Base-by-base conservation (phyloP, 1,139 yeast species). In the Taphrina communis region DNA sequence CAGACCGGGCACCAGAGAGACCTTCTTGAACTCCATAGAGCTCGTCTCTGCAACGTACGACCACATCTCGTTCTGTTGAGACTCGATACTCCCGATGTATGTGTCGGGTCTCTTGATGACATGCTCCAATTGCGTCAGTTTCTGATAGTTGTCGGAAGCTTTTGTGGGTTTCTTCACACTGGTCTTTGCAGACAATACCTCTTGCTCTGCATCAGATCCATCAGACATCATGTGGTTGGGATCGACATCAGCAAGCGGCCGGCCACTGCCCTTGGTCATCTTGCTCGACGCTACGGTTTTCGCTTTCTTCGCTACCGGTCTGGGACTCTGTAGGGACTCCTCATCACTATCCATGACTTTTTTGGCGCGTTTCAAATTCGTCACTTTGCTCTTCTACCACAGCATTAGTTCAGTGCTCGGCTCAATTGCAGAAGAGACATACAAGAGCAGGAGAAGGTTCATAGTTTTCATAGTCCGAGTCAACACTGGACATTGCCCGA, bases 61-160 rank as follows among this genome's bases (percentile, higher is more conserved):
- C 99, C 99, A 95, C 86, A 91, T 88, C 71, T 86, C 87, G 66
- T 88, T 85, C 68, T 86, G 89, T 57, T 90, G 87, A 69, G 84
- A 85, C 78, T 94, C 99, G 51, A 93, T 89, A 1, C 98, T 92
- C 6, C 99, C 99, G 75, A 95, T 89, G 79, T 95, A 95, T 1
- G 99, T 94, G 77, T 95, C 99, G 0, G 99, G 99, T 79, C 99
- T 88, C 78, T 92, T 92, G 76, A 95, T 82, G 72, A 95, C 94
- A 83, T 95, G 99, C 77, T 95, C 98, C 75, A 95, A 82, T 79
- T 93, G 99, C 2, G 97, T 88, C 68, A 95, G 86, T 66, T 69
- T 66, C 78, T 94, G 98, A 79, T 95, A 95, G 75, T 90, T 94
- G 66, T 89, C 89, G 8, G 97, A 88, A 88, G 56, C 82, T 78